Base-by-base conservation (phyloP, 2,329 filamentous ascomycete genomes). In the Alternaria brassicae region DNA sequence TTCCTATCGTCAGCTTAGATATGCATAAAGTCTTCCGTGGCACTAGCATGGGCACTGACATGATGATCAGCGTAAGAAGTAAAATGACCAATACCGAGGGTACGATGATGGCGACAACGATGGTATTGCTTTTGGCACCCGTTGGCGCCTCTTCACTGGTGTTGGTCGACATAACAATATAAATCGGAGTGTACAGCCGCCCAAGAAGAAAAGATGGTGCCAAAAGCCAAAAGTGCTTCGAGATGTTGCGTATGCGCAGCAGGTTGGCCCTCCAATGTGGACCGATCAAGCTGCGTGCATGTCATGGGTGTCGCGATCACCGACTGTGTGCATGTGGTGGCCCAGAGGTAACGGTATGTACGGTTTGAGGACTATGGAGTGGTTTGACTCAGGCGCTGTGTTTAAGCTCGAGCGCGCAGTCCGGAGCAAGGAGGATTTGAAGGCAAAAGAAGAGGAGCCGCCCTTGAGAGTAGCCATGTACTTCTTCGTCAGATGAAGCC, bases 31-130 rank as follows among this genome's bases (percentile, higher is more conserved):
- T 4, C 13, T 25, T 34, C 8, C 32, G 3, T 28, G 15, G 6
- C 19, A 40, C 30, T n/a, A 23, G 39, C 10, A 15, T 21, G 39
- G 13, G 27, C 9, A 60, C 73, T 45, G 37, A 77, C 76, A 74
- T 66, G 48, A 68, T 61, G n/a, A 77, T 55, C 19, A 77, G 61
- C 3, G 69, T 60, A 3, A 77, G 19, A 5, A 78, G 58, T 3
- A 73, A 53, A n/a, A 76, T 61, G 12, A 74, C 69, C 52, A 76
- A 70, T 17, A 76, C 60, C 1, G 66, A 67, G 19, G 75, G 75
- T 21, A 77, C 62, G 17, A 77, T 65, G 36, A 77, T 72, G 0
- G 69, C 72, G 40, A 78, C 60, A 8, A 73, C 59, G 10, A 72
- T 60, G 19, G 63, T 70, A 47, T 62, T 66, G 21, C 67, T 48